phyloP scores from a whole-genome alignment of 2,329 filamentous ascomycete genomes.

The Talaromyces funiculosus region DNA sequence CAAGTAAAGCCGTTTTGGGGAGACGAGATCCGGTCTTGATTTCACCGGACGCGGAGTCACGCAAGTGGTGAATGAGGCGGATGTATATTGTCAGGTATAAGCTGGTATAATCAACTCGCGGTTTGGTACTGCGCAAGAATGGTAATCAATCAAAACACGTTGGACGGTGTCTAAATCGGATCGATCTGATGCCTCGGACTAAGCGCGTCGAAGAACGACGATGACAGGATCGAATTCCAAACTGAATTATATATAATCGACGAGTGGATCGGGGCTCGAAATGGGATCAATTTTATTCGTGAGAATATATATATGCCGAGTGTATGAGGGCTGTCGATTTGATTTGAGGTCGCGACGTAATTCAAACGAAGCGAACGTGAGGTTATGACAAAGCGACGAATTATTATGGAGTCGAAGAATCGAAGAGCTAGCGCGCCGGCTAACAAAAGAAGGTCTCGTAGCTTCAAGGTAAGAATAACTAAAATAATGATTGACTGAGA shows the following conservation, averaged over 20 bases:
- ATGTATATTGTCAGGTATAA: neutral
- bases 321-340: neutral
- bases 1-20: slow-evolving; percentile 78
- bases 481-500: neutral
- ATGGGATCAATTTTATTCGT: neutral
- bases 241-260: neutral
- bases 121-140: neutral
- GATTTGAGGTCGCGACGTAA: neutral
- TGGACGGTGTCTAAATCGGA: neutral
- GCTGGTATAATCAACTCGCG: neutral
- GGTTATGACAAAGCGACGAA: neutral
- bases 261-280: neutral
- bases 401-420: slow-evolving; percentile 3
- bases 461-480: neutral
- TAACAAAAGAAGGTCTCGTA: neutral
- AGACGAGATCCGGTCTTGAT: slow-evolving; percentile 15
- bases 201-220: neutral
- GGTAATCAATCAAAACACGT: neutral
- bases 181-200: neutral
- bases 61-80: slow-evolving; percentile 1
- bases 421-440: slow-evolving; percentile 1
- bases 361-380: slow-evolving; percentile 1
- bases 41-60: slow-evolving; percentile 21
- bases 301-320: neutral
- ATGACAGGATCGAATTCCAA: neutral